Evolutionary conservation across 2,329 filamentous ascomycete genomes (phyloP), one percentile per base, ranked within the genome.

Genomic region (Penicillium freii): DNA sequence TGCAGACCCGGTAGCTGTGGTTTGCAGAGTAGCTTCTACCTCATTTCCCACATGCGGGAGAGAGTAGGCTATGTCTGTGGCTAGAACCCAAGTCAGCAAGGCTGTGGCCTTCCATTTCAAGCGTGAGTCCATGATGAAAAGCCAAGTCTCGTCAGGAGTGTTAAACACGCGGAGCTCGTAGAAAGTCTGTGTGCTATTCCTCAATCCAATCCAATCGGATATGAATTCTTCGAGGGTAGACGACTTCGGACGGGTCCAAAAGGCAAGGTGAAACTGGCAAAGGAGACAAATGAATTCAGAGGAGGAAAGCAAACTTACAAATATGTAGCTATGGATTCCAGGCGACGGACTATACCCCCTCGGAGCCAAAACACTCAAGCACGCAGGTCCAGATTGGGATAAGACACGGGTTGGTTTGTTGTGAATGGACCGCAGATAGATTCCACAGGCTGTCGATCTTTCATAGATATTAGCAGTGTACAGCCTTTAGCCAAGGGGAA

Each of bases 61-160:
- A 54, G 64, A 64, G 40, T 63, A 50, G 29, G 65, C 69, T 55
- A 60, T 62, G 43, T 70, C 69, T 67, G 68, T 59, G 29, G 66
- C 62, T 38, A 74, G 61, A 53, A 73, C 62, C 69, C 72, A 73
- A 57, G 66, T 76, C 65, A 76, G 73, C 66, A 74, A 61, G 39
- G 63, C 58, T 56, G 63, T 55, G n/a, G 61, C 57, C 52, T 63
- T 64, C 69, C 63, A 71, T 58, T 56, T 62, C 29, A 57, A 56
- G 29, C 51, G 51, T 51, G 56, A 33, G 15, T 57, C 58, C 70
- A 71, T 72, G 27, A 29, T 50, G 57, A 15, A 15, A 49, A 29
- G 36, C 21, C 31, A 21, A 27, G 48, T 31, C 23, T 21, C n/a
- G 49, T 47, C 23, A 44, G 36, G 39, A 44, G 36, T 42, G 5